A percentile compares a stretch with the other conserved stretches of the same genome.
These are phyloP conservation scores for Macrophomina pseudophaseolina DNA, from an alignment of 2,329 filamentous ascomycete genomes.

Conservation along the genomic window DNA sequence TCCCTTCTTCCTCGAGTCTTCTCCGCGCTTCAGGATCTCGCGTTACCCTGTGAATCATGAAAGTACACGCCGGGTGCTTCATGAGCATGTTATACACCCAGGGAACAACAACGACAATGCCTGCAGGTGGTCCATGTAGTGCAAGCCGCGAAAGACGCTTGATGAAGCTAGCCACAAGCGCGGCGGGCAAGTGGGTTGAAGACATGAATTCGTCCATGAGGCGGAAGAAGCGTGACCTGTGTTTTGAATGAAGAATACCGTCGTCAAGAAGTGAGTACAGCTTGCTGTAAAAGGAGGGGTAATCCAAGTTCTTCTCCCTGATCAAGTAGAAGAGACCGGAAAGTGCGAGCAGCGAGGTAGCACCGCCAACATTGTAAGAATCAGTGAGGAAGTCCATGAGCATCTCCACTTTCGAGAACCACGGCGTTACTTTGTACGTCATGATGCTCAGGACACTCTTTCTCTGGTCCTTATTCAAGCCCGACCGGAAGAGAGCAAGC, in stretches of 20 bases:
- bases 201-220: slow-evolving; percentile 87
- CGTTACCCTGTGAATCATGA: slow-evolving; percentile 87
- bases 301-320: slow-evolving; percentile 90
- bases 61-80: slow-evolving; percentile 86
- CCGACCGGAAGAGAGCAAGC: slow-evolving; percentile 74
- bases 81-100: slow-evolving; percentile 96
- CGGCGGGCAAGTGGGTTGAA: slow-evolving; percentile 90
- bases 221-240: slow-evolving; percentile 91
- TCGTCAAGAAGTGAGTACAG: slow-evolving; percentile 91
- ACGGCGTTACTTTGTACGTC: slow-evolving; percentile 79
- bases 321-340: slow-evolving; percentile 96
- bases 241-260: slow-evolving; percentile 87
- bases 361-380: slow-evolving; percentile 85
- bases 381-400: slow-evolving; percentile 97
- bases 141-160: slow-evolving; percentile 86
- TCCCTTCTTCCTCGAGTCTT: slow-evolving; percentile 64
- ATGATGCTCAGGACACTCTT: slow-evolving; percentile 79
- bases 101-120: slow-evolving; percentile 85
- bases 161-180: slow-evolving; percentile 92
- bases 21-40: slow-evolving; percentile 64
- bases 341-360: slow-evolving; percentile 83
- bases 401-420: slow-evolving; percentile 86
- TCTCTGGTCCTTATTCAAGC: slow-evolving; percentile 72
- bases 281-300: slow-evolving; percentile 90
- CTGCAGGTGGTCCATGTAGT: slow-evolving; percentile 86